Evolutionary conservation across 1,284 basidiomycete species (phyloP).

Genomic region (Malassezia yamatoensis): DNA sequence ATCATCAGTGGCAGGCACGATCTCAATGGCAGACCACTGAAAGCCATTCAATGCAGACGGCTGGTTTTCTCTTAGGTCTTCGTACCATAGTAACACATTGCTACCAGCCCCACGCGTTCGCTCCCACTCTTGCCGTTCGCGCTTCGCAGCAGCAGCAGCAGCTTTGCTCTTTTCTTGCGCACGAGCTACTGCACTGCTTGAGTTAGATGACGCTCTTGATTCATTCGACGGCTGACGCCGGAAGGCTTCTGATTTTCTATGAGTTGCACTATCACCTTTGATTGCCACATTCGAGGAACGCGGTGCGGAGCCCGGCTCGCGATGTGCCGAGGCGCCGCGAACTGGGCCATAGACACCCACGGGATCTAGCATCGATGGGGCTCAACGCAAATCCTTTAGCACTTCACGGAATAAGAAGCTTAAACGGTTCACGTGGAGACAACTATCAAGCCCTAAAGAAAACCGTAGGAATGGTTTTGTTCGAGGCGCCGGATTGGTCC

Average conservation of each 20-base stretch:
- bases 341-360: slow-evolving; percentile 1
- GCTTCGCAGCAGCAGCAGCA: slow-evolving; percentile 1
- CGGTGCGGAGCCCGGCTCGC: background rate
- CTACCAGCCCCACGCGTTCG: slow-evolving; percentile 39
- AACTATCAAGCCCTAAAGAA: background rate
- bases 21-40: slow-evolving; percentile 6
- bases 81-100: slow-evolving; percentile 29
- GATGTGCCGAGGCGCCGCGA: background rate
- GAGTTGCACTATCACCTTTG: background rate
- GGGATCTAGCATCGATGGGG: background rate
- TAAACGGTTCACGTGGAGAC: background rate
- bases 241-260: no score
- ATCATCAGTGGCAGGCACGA: slow-evolving; percentile 5
- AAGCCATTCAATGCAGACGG: background rate
- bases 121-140: slow-evolving; percentile 33
- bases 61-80: slow-evolving; percentile 4
- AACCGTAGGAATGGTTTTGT: background rate
- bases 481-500: no score
- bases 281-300: background rate
- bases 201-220: background rate
- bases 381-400: background rate
- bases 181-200: background rate
- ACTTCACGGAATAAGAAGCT: background rate
- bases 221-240: no score
- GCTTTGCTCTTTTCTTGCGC: background rate